Conservation (phyloP, 495 filamentous ascomycete species). For the Penicillium canescens region DNA sequence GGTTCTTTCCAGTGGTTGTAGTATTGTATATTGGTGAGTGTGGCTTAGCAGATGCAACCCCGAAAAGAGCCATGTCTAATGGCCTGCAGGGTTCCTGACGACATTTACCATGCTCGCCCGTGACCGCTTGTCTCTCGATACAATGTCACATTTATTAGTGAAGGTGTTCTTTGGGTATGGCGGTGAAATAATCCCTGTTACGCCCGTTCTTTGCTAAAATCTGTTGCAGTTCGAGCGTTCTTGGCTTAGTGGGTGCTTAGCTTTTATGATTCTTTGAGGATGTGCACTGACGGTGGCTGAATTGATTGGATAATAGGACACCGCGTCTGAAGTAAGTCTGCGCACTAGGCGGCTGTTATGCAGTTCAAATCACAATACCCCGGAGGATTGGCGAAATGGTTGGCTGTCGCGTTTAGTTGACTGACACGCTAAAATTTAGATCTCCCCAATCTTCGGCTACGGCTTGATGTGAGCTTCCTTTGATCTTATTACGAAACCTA, state of each 20-base stretch:
- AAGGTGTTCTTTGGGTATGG: slow-evolving; percentile 74
- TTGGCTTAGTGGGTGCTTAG: slow-evolving; percentile 70
- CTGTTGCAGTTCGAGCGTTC: slow-evolving; percentile 61
- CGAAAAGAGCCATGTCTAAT: slow-evolving; percentile 12
- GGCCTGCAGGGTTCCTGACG: slow-evolving; percentile 75
- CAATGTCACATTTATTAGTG: slow-evolving; percentile 86
- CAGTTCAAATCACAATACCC: slow-evolving; percentile 31
- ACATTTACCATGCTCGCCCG: slow-evolving; percentile 89
- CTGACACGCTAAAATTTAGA: slow-evolving; percentile 45
- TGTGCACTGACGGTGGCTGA: slow-evolving; percentile 44
- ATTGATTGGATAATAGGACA: slow-evolving; percentile 52
- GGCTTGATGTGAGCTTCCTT: slow-evolving; percentile 41
- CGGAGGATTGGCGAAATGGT: slow-evolving; percentile 39
- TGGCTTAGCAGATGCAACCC: slow-evolving; percentile 13
- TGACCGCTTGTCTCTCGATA: slow-evolving; percentile 65
- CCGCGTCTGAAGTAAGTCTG: slow-evolving; percentile 47
- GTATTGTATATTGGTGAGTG: slow-evolving; percentile 71
- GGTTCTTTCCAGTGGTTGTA: slow-evolving; percentile 84
- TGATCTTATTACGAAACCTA: slow-evolving; percentile 21
- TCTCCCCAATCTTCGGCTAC: slow-evolving; percentile 49
- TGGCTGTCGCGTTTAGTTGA: slow-evolving; percentile 43
- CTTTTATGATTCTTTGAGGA: slow-evolving; percentile 10
- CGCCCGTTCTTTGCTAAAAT: slow-evolving; percentile 37
- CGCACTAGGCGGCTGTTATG: slow-evolving; percentile 33
- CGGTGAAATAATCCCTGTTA: slow-evolving; percentile 31